Evolutionary conservation across 192 early-diverging fungal species (phyloP).

Genomic region (Coemansia sp.): DNA sequence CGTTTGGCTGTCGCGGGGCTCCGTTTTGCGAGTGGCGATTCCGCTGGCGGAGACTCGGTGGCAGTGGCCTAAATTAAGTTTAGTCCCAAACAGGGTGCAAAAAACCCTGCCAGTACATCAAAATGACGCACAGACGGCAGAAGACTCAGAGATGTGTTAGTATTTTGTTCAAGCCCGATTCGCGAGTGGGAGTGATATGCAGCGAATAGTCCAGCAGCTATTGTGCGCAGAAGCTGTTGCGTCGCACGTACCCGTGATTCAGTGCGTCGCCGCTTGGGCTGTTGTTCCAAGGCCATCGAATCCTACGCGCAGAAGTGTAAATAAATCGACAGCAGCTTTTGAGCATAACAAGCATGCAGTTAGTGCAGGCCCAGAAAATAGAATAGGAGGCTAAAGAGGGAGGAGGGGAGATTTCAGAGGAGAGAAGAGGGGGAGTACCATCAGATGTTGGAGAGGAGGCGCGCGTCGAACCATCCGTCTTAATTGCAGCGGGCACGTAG

Average conservation of each 20-base stretch:
- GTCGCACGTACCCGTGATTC: constrained; percentile 41
- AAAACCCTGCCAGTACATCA: too few relatives aligned
- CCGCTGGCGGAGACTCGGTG: constrained; percentile 29
- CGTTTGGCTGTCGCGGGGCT: constrained; percentile 24
- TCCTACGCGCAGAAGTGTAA: constrained; percentile 22
- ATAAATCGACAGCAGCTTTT: background rate
- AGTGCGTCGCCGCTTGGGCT: constrained; percentile 53
- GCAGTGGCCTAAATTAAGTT: constrained; percentile 34
- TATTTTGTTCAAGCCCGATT: too few relatives aligned
- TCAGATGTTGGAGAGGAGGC: constrained; percentile 9
- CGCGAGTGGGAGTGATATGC: too few relatives aligned
- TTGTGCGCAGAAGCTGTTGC: background rate
- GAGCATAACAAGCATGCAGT: background rate
- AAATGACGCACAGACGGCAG: too few relatives aligned
- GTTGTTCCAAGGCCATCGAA: constrained; percentile 45
- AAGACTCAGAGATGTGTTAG: too few relatives aligned
- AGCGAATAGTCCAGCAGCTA: too few relatives aligned
- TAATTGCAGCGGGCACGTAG: constrained; percentile 8
- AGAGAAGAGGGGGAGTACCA: constrained; percentile 6
- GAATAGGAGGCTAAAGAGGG: constrained; percentile 18
- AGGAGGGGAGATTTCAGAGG: constrained; percentile 12
- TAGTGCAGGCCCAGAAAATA: constrained; percentile 17
- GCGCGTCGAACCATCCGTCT: constrained; percentile 15
- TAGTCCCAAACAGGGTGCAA: too few relatives aligned
- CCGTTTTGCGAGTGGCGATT: constrained; percentile 24